phyloP scores from a whole-genome alignment of 2,329 filamentous ascomycete species.

The Xylaria multiplex region DNA sequence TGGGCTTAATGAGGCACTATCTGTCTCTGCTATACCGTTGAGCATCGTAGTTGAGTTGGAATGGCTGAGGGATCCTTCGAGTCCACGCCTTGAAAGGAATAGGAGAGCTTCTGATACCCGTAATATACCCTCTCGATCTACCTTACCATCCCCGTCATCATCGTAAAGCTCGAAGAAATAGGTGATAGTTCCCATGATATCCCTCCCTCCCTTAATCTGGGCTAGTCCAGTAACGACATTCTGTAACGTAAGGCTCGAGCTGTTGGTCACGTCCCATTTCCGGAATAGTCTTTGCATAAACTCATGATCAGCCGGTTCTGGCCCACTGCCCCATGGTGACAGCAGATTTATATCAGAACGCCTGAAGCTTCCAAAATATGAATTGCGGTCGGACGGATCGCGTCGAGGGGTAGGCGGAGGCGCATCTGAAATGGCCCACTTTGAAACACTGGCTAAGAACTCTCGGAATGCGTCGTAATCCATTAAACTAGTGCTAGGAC shows the following conservation, averaged over 20 bases:
- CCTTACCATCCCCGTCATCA: slow-evolving; percentile 87
- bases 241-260: slow-evolving; percentile 82
- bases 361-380: slow-evolving; percentile 69
- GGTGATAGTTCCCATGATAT: slow-evolving; percentile 97
- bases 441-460: slow-evolving; percentile 87
- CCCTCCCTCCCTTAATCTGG: slow-evolving; percentile 88
- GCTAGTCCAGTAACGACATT: slow-evolving; percentile 93
- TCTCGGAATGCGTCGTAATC: slow-evolving; percentile 97
- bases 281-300: slow-evolving; percentile 89
- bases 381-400: slow-evolving; percentile 62
- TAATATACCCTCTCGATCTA: slow-evolving; percentile 94
- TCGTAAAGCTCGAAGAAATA: slow-evolving; percentile 99
- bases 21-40: slow-evolving; percentile 54
- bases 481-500: slow-evolving; percentile 91
- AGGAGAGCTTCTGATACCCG: slow-evolving; percentile 93
- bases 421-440: slow-evolving; percentile 92
- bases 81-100: slow-evolving; percentile 88
- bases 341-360: slow-evolving; percentile 54
- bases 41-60: slow-evolving; percentile 67
- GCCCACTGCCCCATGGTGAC: slow-evolving; percentile 66
- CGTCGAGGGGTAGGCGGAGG: slow-evolving; percentile 66
- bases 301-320: slow-evolving; percentile 87
- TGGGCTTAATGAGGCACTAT: slow-evolving; percentile 53
- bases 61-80: slow-evolving; percentile 79
- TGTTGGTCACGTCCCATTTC: slow-evolving; percentile 85